Evolutionary conservation across 2,329 filamentous ascomycete species (phyloP).

Genomic region (Xylariaceae sp.): DNA sequence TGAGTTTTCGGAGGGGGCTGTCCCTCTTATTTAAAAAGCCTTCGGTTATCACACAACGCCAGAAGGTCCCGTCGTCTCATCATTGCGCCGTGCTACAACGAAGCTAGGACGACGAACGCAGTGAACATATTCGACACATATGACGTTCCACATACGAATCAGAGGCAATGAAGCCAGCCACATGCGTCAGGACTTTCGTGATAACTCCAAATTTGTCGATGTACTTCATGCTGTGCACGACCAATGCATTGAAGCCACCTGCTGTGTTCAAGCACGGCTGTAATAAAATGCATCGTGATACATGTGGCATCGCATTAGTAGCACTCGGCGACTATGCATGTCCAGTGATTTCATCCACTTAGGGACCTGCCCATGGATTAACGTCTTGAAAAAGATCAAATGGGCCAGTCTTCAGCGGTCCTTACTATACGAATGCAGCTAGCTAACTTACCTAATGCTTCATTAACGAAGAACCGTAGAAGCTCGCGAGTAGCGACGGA

Average conservation of each 20-base stretch:
- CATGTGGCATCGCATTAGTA: background rate
- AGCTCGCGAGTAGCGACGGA: background rate
- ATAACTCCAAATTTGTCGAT: too few relatives aligned
- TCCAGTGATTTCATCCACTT: background rate
- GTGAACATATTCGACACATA: too few relatives aligned
- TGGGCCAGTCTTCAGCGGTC: background rate
- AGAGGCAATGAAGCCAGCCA: background rate
- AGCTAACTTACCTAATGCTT: too few relatives aligned
- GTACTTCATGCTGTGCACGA: background rate
- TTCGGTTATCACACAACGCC: too few relatives aligned
- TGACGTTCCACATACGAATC: too few relatives aligned
- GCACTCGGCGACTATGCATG: background rate
- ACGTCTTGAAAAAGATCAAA: background rate
- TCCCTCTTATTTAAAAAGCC: background rate
- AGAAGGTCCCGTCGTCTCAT: too few relatives aligned
- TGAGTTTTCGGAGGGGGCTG: too few relatives aligned
- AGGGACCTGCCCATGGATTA: background rate
- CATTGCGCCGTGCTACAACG: too few relatives aligned
- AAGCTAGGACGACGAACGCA: too few relatives aligned
- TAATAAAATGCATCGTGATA: background rate
- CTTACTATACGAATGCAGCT: background rate
- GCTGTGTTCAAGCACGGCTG: background rate
- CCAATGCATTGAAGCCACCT: background rate
- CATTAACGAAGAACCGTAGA: background rate
- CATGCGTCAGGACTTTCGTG: background rate